Percentiles rank a stretch among this genome's conserved stretches.
phyloP scores from a whole-genome alignment of 176 grass and related monocot species.

The Oryza nivara region DNA sequence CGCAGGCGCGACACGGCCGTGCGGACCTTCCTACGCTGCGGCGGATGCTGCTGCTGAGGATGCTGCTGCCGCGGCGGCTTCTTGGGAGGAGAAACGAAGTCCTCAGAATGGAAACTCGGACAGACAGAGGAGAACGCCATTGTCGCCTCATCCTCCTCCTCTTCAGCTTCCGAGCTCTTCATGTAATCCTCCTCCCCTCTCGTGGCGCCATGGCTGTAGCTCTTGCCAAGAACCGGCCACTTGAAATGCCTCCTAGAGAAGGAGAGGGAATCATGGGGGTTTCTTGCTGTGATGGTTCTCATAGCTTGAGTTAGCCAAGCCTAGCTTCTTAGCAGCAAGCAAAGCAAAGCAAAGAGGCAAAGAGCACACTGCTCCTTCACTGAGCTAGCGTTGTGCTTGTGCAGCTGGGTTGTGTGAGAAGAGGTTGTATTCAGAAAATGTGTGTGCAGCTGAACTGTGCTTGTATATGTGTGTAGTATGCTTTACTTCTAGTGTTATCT shows the following conservation, averaged over 20 bases:
- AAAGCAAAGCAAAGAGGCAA: not conserved
- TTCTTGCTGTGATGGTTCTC: conserved; percentile 82
- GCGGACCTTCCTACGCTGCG: conserved; percentile 33
- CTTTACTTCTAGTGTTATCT: conserved; percentile 8
- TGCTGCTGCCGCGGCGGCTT: not conserved
- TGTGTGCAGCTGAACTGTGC: conserved; percentile 7
- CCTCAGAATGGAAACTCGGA: conserved; percentile 59
- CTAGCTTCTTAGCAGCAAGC: conserved; percentile 17
- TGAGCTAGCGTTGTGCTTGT: conserved; percentile 18
- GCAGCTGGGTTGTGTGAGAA: conserved; percentile 20
- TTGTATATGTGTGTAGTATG: not conserved
- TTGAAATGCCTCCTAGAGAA: conserved; percentile 95
- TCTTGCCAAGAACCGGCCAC: conserved; percentile 79
- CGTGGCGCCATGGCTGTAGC: conserved; percentile 41
- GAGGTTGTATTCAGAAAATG: conserved; percentile 34
- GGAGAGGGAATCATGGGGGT: conserved; percentile 72
- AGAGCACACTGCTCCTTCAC: not conserved
- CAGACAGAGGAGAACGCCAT: conserved; percentile 65
- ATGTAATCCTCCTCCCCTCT: conserved; percentile 50
- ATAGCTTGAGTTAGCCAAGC: conserved; percentile 42
- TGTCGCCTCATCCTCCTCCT: conserved; percentile 57
- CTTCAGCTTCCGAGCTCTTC: conserved; percentile 55
- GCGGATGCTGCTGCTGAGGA: not conserved
- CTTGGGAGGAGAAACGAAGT: conserved; percentile 41
- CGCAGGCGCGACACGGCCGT: conserved; percentile 61